A percentile compares a stretch with the other conserved stretches of the same genome.
These are phyloP conservation scores for Candida tetrigidarum DNA, from an alignment of 1,139 yeast species.

Conservation along the genomic window DNA sequence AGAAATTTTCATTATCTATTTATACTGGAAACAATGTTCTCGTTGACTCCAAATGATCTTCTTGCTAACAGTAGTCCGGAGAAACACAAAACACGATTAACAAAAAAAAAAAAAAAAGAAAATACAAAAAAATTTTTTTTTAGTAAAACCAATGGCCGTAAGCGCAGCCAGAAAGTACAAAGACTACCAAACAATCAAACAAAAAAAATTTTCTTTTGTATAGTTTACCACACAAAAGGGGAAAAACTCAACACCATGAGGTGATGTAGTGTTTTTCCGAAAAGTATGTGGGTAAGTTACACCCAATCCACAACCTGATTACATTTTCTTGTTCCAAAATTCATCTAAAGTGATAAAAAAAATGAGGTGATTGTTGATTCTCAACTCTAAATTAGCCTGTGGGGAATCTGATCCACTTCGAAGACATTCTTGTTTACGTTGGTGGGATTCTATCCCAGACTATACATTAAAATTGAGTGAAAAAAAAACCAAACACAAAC, in stretches of 20 bases:
- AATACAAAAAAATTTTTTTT: too few species aligned
- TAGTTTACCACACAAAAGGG: not conserved
- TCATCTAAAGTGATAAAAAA: too few species aligned
- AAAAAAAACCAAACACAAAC: not conserved
- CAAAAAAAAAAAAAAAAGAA: too few species aligned
- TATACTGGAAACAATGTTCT: not conserved
- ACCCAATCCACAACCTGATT: constrained; percentile 3
- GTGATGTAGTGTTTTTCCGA: constrained; percentile 7
- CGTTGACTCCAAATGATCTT: too few species aligned
- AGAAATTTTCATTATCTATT: not conserved
- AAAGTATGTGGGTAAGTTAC: not conserved
- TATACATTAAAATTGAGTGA: not conserved
- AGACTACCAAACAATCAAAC: not conserved
- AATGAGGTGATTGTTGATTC: too few species aligned
- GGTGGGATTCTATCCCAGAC: not conserved
- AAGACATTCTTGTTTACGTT: not conserved
- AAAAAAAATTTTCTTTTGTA: not conserved
- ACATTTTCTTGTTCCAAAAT: too few species aligned
- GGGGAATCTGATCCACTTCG: not conserved
- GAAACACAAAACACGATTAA: constrained; percentile 1
- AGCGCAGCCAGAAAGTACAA: too few species aligned
- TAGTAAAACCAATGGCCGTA: too few species aligned
- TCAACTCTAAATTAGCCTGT: not conserved
- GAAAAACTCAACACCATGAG: constrained; percentile 1
- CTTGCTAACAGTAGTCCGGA: constrained; percentile 7